These are phyloP conservation scores for Cladosporium velox DNA, from an alignment of 2,329 filamentous ascomycete species.

Conservation along the genomic window DNA sequence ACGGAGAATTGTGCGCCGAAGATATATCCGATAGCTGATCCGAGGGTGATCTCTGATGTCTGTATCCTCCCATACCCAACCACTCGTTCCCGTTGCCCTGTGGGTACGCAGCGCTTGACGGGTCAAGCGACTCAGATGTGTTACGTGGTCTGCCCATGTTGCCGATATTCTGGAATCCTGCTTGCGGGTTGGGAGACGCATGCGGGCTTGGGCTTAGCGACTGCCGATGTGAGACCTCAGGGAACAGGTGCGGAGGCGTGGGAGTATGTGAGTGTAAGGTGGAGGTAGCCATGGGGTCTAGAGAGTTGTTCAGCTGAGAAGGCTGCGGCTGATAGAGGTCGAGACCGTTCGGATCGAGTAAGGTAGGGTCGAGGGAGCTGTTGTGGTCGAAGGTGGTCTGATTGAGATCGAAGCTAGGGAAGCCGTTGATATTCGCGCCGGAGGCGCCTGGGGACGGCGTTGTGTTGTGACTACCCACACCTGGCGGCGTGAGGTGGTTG, in stretches of 20 bases:
- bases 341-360: constrained; percentile 51
- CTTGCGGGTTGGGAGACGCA: constrained; percentile 56
- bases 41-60: constrained; percentile 82
- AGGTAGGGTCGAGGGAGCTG: constrained; percentile 62
- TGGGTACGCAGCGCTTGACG: constrained; percentile 60
- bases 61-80: constrained; percentile 64
- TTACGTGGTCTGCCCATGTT: constrained; percentile 60
- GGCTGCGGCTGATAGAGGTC: constrained; percentile 45
- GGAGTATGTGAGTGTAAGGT: constrained; percentile 53
- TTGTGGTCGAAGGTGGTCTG: constrained; percentile 59
- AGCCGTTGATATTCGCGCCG: constrained; percentile 47
- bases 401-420: constrained; percentile 56
- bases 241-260: constrained; percentile 59
- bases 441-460: constrained; percentile 8
- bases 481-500: constrained; percentile 34
- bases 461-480: constrained; percentile 12
- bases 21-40: constrained; percentile 85
- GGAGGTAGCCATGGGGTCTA: constrained; percentile 54
- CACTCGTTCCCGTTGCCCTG: constrained; percentile 58
- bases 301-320: constrained; percentile 46
- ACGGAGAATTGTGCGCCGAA: constrained; percentile 81
- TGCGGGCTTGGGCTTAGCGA: constrained; percentile 56
- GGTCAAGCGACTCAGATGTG: constrained; percentile 58
- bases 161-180: constrained; percentile 44
- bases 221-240: constrained; percentile 43